Conservation (phyloP, 805 yeast genomes). For the Monosporozyma aerobia region DNA sequence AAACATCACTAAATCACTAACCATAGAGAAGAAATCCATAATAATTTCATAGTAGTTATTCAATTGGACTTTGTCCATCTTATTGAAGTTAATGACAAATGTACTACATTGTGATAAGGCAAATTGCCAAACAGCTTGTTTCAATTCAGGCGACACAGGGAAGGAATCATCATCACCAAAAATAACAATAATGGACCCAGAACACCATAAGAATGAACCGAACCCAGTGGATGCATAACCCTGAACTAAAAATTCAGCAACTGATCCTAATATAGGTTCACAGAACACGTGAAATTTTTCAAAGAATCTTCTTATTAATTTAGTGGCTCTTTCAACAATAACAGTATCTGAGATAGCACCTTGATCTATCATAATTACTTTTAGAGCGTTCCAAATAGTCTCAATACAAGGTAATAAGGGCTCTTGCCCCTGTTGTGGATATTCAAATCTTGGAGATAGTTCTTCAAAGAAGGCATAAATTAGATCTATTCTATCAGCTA, state of each 20-base stretch:
- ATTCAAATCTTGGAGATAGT: slow-evolving; percentile 23
- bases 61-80: slow-evolving; percentile 13
- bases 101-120: slow-evolving; percentile 54
- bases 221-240: slow-evolving; percentile 61
- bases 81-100: slow-evolving; percentile 41
- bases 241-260: slow-evolving; percentile 56
- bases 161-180: slow-evolving; percentile 45
- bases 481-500: slow-evolving; percentile 65
- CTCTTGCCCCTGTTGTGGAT: slow-evolving; percentile 25
- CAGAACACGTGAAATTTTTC: slow-evolving; percentile 35
- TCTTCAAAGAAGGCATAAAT: slow-evolving; percentile 28
- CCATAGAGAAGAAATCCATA: slow-evolving; percentile 81
- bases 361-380: slow-evolving; percentile 16
- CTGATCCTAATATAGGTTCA: slow-evolving; percentile 48
- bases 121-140: slow-evolving; percentile 62
- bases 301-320: slow-evolving; percentile 55
- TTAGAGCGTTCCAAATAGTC: slow-evolving; percentile 20
- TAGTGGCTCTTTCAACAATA: slow-evolving; percentile 61
- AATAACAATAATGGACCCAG: slow-evolving; percentile 72
- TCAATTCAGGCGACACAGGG: slow-evolving; percentile 33
- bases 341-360: slow-evolving; percentile 17
- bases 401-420: slow-evolving; percentile 24
- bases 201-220: slow-evolving; percentile 87
- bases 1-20: slow-evolving; percentile 67
- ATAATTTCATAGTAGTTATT: slow-evolving; percentile 44